phyloP scores from a whole-genome alignment of 768 basidiomycete genomes.

The Serendipita sp. region DNA sequence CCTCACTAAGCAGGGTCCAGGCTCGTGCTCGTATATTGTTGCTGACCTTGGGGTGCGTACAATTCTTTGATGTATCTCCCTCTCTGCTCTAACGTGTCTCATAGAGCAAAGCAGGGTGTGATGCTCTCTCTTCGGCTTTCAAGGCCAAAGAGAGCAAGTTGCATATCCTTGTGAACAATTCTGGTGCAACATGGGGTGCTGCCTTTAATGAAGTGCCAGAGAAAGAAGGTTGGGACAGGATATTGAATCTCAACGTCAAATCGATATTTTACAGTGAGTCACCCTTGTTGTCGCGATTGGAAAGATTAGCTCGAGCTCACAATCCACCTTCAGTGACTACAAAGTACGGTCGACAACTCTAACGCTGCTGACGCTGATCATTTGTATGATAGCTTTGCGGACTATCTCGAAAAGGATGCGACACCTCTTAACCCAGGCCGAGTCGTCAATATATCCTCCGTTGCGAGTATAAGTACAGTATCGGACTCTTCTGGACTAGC shows the following conservation, averaged over 20 bases:
- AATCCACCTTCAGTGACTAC: conserved; percentile 30
- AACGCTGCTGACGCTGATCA: background rate
- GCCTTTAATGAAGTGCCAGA: conserved; percentile 55
- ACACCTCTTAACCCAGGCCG: conserved; percentile 48
- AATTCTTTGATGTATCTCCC: background rate
- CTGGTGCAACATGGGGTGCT: conserved; percentile 66
- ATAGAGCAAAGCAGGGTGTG: conserved; percentile 64
- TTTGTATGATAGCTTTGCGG: conserved; percentile 28
- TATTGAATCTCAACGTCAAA: conserved; percentile 75
- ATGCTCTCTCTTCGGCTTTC: conserved; percentile 50
- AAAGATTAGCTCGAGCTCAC: background rate
- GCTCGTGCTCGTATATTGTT: conserved; percentile 53
- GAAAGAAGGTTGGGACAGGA: conserved; percentile 71
- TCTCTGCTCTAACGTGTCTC: background rate
- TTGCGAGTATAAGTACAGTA: conserved; percentile 36
- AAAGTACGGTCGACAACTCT: conserved; percentile 21
- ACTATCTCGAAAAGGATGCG: conserved; percentile 48
- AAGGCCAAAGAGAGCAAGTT: conserved; percentile 54
- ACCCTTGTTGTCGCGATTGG: background rate
- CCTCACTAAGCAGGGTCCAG: conserved; percentile 43
- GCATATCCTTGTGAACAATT: conserved; percentile 74
- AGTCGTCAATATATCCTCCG: conserved; percentile 73
- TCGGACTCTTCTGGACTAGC: conserved; percentile 35
- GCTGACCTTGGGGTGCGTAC: conserved; percentile 53
- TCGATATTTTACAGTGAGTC: conserved; percentile 61